phyloP scores from a whole-genome alignment of 176 grass and related monocot genomes.

The Panicum miliaceum region DNA sequence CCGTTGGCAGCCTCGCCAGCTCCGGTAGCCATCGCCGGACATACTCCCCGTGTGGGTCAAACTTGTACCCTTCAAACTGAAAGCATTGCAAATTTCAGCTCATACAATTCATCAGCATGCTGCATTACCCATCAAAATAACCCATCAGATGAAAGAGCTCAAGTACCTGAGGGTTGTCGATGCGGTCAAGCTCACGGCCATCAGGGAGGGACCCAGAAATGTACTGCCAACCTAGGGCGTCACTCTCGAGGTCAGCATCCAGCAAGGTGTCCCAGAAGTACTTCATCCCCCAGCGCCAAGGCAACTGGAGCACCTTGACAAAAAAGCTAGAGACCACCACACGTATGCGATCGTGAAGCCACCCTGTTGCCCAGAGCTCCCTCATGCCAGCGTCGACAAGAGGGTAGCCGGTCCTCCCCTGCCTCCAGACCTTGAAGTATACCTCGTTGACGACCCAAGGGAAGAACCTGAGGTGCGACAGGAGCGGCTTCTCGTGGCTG shows the following conservation, averaged over 20 bases:
- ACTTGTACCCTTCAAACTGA: slow-evolving; percentile 97
- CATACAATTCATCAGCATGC: slow-evolving; percentile 41
- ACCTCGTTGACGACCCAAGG: slow-evolving; percentile 86
- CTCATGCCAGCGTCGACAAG: slow-evolving; percentile 98
- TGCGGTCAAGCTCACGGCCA: slow-evolving; percentile 84
- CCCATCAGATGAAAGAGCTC: slow-evolving; percentile 36
- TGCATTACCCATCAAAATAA: slow-evolving; percentile 39
- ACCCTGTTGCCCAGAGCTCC: slow-evolving; percentile 97
- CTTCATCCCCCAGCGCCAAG: slow-evolving; percentile 99
- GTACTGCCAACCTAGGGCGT: slow-evolving; percentile 96
- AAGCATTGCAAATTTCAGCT: slow-evolving; percentile 20
- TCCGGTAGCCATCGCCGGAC: slow-evolving; percentile 95
- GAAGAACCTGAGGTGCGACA: slow-evolving; percentile 92
- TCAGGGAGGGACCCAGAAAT: slow-evolving; percentile 94
- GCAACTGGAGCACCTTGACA: slow-evolving; percentile 92
- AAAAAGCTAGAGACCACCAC: slow-evolving; percentile 96
- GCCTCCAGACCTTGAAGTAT: slow-evolving; percentile 91
- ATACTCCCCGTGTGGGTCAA: slow-evolving; percentile 87
- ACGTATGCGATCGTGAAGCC: slow-evolving; percentile 93
- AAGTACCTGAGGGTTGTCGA: slow-evolving; percentile 96
- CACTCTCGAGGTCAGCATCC: slow-evolving; percentile 98
- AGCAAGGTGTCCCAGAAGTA: slow-evolving; percentile 99
- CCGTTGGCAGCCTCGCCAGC: slow-evolving; percentile 83
- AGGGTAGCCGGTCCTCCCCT: slow-evolving; percentile 93
- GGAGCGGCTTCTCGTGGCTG: slow-evolving; percentile 83